Percentiles rank a stretch among this genome's conserved stretches.
These are phyloP conservation scores for Candolleomyces aberdarensis DNA, from an alignment of 768 basidiomycete species.

Conservation along the genomic window DNA sequence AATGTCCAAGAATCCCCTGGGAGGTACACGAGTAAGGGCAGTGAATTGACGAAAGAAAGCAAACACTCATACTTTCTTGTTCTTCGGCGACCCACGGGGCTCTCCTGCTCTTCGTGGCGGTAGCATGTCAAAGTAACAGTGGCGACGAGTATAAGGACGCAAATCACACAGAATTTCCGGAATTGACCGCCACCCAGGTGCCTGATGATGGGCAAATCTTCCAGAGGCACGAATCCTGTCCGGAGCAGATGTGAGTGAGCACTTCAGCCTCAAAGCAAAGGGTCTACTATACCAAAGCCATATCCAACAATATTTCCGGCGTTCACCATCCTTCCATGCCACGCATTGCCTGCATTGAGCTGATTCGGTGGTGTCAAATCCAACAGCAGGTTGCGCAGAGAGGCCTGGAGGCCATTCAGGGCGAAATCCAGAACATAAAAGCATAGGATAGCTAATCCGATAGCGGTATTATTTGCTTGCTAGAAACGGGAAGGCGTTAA, in stretches of 20 bases:
- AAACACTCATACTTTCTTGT: slow-evolving; percentile 35
- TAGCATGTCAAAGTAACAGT: slow-evolving; percentile 90
- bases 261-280: neutral
- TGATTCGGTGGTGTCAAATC: slow-evolving; percentile 89
- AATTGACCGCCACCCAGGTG: slow-evolving; percentile 91
- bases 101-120: slow-evolving; percentile 78
- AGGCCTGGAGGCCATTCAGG: slow-evolving; percentile 94
- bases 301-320: slow-evolving; percentile 96
- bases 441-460: slow-evolving; percentile 80
- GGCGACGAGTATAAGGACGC: slow-evolving; percentile 69
- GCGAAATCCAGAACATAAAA: slow-evolving; percentile 97
- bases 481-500: neutral
- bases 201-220: slow-evolving; percentile 68
- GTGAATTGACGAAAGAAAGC: neutral
- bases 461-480: slow-evolving; percentile 68
- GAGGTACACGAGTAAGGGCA: slow-evolving; percentile 6
- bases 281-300: slow-evolving; percentile 65
- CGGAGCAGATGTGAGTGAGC: slow-evolving; percentile 9
- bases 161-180: slow-evolving; percentile 91
- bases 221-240: slow-evolving; percentile 85
- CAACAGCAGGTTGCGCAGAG: slow-evolving; percentile 87
- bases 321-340: slow-evolving; percentile 96
- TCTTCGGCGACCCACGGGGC: slow-evolving; percentile 32
- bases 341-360: slow-evolving; percentile 92
- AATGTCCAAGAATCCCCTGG: slow-evolving; percentile 67